These are phyloP conservation scores for Leccinellum luteum DNA, from an alignment of 768 basidiomycete species.

Conservation along the genomic window DNA sequence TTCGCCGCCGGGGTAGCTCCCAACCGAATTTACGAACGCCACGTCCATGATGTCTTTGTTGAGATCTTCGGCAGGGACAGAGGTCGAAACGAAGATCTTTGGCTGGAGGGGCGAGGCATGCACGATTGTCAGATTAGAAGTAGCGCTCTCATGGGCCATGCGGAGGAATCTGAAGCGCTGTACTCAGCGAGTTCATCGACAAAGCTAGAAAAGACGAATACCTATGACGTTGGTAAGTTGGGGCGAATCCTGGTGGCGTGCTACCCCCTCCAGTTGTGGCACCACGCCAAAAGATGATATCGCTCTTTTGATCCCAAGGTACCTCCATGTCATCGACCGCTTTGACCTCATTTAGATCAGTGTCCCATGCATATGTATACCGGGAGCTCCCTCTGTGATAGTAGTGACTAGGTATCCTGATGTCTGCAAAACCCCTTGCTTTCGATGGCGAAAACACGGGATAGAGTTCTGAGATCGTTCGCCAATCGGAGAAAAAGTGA, in stretches of 20 bases:
- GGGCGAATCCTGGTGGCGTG: slow-evolving; percentile 78
- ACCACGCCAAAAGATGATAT: slow-evolving; percentile 92
- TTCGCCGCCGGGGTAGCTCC: slow-evolving; percentile 76
- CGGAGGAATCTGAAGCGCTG: slow-evolving; percentile 55
- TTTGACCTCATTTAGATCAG: slow-evolving; percentile 65
- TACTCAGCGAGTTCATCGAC: neutral
- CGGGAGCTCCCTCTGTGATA: slow-evolving; percentile 80
- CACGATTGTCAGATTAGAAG: slow-evolving; percentile 57
- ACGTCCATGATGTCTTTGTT: slow-evolving; percentile 85
- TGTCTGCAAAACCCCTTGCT: slow-evolving; percentile 81
- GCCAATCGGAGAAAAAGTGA: slow-evolving; percentile 97
- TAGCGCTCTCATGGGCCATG: slow-evolving; percentile 57
- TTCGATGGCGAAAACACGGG: slow-evolving; percentile 94
- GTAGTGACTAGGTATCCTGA: slow-evolving; percentile 94
- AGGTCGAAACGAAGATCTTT: slow-evolving; percentile 55
- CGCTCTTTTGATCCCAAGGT: slow-evolving; percentile 86
- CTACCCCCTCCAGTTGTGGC: slow-evolving; percentile 94
- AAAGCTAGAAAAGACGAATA: slow-evolving; percentile 27
- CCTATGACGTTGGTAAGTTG: slow-evolving; percentile 87
- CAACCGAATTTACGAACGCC: slow-evolving; percentile 79
- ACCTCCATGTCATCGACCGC: slow-evolving; percentile 83
- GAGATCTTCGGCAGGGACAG: slow-evolving; percentile 55
- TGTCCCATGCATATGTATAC: slow-evolving; percentile 93
- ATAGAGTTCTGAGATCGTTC: slow-evolving; percentile 82
- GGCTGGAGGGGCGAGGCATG: slow-evolving; percentile 66